These are phyloP conservation scores for Pseudohalonectria lignicola DNA, from an alignment of 2,329 filamentous ascomycete genomes.

Conservation along the genomic window DNA sequence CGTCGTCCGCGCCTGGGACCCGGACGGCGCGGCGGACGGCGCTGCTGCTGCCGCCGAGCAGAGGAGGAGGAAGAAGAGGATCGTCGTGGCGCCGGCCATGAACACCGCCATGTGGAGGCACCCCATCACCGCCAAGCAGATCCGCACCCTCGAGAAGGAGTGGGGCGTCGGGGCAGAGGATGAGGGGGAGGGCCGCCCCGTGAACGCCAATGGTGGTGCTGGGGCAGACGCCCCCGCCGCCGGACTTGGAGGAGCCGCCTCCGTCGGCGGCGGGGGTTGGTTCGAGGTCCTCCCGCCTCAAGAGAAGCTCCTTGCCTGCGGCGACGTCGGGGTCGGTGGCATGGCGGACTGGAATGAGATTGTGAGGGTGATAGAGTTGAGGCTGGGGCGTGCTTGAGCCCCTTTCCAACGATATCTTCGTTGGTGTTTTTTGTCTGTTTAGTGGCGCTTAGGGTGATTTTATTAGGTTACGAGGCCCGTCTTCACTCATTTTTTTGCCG, in stretches of 20 bases:
- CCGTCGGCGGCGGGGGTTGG: constrained; percentile 31
- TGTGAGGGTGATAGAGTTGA: constrained; percentile 50
- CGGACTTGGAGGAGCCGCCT: constrained; percentile 7
- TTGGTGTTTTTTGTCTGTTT: too few relatives aligned
- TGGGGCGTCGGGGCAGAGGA: constrained; percentile 46
- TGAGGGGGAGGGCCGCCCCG: constrained; percentile 14
- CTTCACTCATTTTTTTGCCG: too few relatives aligned
- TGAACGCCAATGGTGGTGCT: neutral
- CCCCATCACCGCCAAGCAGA: constrained; percentile 65
- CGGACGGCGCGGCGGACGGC: constrained; percentile 46
- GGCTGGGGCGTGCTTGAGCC: constrained; percentile 21
- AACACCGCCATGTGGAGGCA: constrained; percentile 88
- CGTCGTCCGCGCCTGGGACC: constrained; percentile 83
- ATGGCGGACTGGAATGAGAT: constrained; percentile 78
- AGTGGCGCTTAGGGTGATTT: too few relatives aligned
- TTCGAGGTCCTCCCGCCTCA: constrained; percentile 64
- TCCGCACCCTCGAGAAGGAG: constrained; percentile 58
- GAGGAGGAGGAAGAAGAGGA: constrained; percentile 52
- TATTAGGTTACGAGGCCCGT: too few relatives aligned
- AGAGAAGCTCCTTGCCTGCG: constrained; percentile 72
- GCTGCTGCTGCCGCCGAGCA: too few relatives aligned
- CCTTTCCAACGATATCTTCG: neutral
- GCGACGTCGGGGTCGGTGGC: constrained; percentile 69
- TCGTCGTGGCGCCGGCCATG: constrained; percentile 66
- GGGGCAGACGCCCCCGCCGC: neutral